These are phyloP conservation scores for Fusarium sp. DNA, from an alignment of 2,329 filamentous ascomycete species.

Conservation along the genomic window DNA sequence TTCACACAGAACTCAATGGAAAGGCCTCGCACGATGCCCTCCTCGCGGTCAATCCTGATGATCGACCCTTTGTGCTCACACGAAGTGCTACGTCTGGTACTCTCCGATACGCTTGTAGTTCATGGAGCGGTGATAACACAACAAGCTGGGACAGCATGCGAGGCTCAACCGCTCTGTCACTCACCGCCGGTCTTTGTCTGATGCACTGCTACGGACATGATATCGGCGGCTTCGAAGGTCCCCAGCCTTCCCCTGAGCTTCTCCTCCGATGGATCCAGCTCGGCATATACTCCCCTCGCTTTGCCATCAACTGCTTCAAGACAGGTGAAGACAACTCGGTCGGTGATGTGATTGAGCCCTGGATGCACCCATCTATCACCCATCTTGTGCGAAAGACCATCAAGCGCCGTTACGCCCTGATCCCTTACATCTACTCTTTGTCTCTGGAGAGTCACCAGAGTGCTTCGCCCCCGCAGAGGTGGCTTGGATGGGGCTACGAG, in stretches of 20 bases:
- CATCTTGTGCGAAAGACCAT: constrained; percentile 74
- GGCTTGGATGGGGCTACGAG: constrained; percentile 81
- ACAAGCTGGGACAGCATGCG: constrained; percentile 81
- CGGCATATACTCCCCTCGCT: constrained; percentile 76
- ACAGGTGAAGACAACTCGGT: constrained; percentile 74
- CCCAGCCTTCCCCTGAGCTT: constrained; percentile 77
- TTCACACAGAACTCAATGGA: constrained; percentile 79
- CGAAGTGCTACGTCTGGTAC: constrained; percentile 79
- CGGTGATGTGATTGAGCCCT: constrained; percentile 81
- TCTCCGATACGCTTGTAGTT: constrained; percentile 76
- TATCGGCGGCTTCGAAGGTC: constrained; percentile 81
- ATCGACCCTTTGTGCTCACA: constrained; percentile 76
- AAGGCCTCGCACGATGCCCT: constrained; percentile 78
- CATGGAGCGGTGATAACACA: constrained; percentile 81
- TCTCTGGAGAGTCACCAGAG: constrained; percentile 71
- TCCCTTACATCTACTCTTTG: constrained; percentile 78
- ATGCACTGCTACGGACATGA: constrained; percentile 80
- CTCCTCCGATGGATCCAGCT: constrained; percentile 81
- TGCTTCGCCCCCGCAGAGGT: constrained; percentile 75
- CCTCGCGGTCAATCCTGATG: constrained; percentile 67
- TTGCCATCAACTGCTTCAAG: constrained; percentile 85
- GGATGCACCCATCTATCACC: constrained; percentile 79
- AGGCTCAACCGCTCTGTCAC: constrained; percentile 75
- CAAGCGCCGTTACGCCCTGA: constrained; percentile 77
- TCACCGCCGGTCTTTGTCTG: constrained; percentile 76